phyloP scores from a whole-genome alignment of 2,329 filamentous ascomycete genomes.

The Ophiognomonia clavigignenti-juglandacearum region DNA sequence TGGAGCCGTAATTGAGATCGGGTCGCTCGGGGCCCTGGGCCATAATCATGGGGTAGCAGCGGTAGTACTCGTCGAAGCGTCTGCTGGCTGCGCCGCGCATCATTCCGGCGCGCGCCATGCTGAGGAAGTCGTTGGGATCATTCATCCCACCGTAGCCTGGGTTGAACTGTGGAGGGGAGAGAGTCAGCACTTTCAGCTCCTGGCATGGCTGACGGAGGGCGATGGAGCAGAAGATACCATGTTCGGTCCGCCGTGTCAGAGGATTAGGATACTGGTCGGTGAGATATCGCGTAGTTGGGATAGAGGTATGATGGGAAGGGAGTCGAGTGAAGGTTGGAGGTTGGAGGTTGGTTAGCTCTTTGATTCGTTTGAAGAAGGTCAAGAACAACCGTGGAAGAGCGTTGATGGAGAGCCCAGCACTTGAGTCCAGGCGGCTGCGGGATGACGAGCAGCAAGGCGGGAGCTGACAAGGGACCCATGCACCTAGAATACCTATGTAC shows the following conservation, averaged over 20 bases:
- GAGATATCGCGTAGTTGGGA: too few relatives aligned
- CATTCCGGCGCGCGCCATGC: constrained; percentile 39
- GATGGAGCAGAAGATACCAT: neutral
- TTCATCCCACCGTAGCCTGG: constrained; percentile 40
- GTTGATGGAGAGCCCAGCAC: too few relatives aligned
- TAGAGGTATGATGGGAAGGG: too few relatives aligned
- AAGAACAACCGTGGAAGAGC: too few relatives aligned
- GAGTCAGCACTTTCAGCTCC: neutral
- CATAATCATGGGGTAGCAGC: constrained; percentile 95
- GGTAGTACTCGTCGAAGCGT: constrained; percentile 97
- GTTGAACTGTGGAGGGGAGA: constrained; percentile 24
- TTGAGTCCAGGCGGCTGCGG: too few relatives aligned
- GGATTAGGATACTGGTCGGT: too few relatives aligned
- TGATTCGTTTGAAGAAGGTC: too few relatives aligned
- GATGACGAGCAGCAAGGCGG: too few relatives aligned
- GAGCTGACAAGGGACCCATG: too few relatives aligned
- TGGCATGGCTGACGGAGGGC: neutral
- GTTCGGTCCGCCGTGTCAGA: neutral
- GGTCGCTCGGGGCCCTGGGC: constrained; percentile 83
- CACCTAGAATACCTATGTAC: too few relatives aligned
- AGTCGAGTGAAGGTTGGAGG: too few relatives aligned
- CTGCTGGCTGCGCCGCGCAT: constrained; percentile 50
- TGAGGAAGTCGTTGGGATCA: constrained; percentile 44
- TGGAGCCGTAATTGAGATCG: constrained; percentile 91
- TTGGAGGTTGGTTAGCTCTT: too few relatives aligned